Evolutionary conservation across 2,329 filamentous ascomycete genomes (phyloP).

Genomic region (Balansia obtecta): DNA sequence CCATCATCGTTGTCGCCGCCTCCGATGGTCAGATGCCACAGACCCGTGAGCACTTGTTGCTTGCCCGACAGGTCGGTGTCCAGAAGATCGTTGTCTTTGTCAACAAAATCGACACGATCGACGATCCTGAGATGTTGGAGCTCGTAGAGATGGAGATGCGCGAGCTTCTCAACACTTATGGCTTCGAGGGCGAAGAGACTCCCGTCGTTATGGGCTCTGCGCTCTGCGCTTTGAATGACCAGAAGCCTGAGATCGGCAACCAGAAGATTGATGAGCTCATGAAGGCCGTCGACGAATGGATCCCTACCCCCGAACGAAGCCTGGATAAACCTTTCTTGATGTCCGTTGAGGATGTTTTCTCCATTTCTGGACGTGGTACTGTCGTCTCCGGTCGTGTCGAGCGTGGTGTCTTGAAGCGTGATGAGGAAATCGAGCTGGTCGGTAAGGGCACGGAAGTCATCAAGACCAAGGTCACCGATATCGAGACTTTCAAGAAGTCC

Average conservation of each 20-base stretch:
- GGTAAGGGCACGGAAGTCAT: slow-evolving; percentile 72
- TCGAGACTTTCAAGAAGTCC: slow-evolving; percentile 99
- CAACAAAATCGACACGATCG: slow-evolving; percentile 97
- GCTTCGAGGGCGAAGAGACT: slow-evolving; percentile 96
- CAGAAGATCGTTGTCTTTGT: slow-evolving; percentile 98
- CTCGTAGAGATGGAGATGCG: slow-evolving; percentile 99
- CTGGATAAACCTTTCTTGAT: slow-evolving; percentile 98
- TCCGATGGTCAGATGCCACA: slow-evolving; percentile 99
- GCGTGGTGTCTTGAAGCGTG: slow-evolving; percentile 87
- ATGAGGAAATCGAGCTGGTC: slow-evolving; percentile 87
- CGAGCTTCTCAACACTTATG: slow-evolving; percentile 83
- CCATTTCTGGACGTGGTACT: slow-evolving; percentile 85
- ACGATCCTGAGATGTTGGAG: slow-evolving; percentile 99
- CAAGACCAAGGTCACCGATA: slow-evolving; percentile 99
- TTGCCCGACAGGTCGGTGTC: slow-evolving; percentile 95
- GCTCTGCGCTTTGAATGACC: slow-evolving; percentile 82
- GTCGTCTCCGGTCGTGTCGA: slow-evolving; percentile 95
- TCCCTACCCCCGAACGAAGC: slow-evolving; percentile 87
- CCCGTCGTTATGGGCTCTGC: slow-evolving; percentile 96
- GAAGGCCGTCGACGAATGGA: slow-evolving; percentile 84
- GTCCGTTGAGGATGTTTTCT: slow-evolving; percentile 91
- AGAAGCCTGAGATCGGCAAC: slow-evolving; percentile 74
- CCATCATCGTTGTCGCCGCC: slow-evolving; percentile 95
- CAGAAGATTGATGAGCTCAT: slow-evolving; percentile 87
- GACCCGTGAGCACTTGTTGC: slow-evolving; percentile 94